Base-by-base conservation (phyloP, 805 yeast species). In the Myxozyma lipomycoides region DNA sequence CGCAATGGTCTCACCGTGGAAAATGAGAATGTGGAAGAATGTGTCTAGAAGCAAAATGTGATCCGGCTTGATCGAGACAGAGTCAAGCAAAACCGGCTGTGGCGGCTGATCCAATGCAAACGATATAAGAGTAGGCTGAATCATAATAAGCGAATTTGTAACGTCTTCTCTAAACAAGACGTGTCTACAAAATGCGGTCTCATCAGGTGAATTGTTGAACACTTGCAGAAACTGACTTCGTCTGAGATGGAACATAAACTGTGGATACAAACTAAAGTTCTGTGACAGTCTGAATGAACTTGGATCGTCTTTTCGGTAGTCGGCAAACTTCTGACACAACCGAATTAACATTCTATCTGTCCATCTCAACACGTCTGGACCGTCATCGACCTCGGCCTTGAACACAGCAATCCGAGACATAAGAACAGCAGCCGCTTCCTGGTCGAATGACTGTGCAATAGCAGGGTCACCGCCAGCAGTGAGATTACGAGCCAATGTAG, bases 121-220 rank as follows among this genome's bases (percentile, higher is more conserved):
- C 36, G 95, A 80, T 2, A 91, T 84, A 68, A 93, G 78, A 0
- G 98, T 88, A 50, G 99, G 99, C 73, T 93, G 98, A 59, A 93
- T 91, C 97, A 93, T 93, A 56, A 90, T 86, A 66, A 93, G 74
- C 17, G 97, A 86, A 72, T 91, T 93, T 58, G 85, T 84, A 39
- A 91, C 85, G 67, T 93, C 97, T 65, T 93, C 97, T 59, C 91
- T 82, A 66, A 86, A 78, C 66, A 93, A 79, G 17, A 88, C 83
- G 69, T 93, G 98, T 68, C 97, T 82, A 71, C 91, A 88, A 70
- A 90, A 93, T 35, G 96, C 96, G 40, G 98, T 89, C 73, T 93
- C 99, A 73, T 93, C 99, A 1, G 98, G 98, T 4, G 98, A 93
- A 70, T 90, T 90, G 72, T 93, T 93, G 77, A 93, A 93, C 40